A percentile compares a stretch with the other conserved stretches of the same genome.
These are phyloP conservation scores for Medicago lupulina DNA, from an alignment of 306 rosid genomes.

Conservation along the genomic window DNA sequence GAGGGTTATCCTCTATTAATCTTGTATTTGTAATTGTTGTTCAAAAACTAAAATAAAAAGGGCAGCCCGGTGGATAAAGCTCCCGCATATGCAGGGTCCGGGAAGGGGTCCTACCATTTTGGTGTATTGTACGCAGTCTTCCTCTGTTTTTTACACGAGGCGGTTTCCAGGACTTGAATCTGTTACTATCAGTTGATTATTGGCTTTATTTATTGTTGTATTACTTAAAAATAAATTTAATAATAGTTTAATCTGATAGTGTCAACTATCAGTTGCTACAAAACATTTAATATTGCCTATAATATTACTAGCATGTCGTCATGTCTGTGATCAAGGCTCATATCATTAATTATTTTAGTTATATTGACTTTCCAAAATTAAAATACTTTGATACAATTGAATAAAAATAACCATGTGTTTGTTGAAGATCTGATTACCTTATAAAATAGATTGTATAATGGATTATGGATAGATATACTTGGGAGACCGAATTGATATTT, in stretches of 20 bases:
- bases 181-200: not conserved
- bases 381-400: not conserved
- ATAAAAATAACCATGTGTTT: not conserved
- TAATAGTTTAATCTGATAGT: slow-evolving; percentile 5
- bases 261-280: slow-evolving; percentile 5
- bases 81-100: too few relatives aligned
- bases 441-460: not conserved
- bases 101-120: too few relatives aligned
- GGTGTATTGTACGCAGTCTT: too few relatives aligned
- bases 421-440: not conserved
- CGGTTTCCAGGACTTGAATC: too few relatives aligned
- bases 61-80: too few relatives aligned
- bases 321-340: not conserved
- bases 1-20: not conserved
- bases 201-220: slow-evolving; percentile 9
- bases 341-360: not conserved
- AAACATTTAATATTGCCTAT: not conserved
- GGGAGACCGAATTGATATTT: not conserved
- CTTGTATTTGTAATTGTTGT: not conserved
- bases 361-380: not conserved
- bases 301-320: not conserved
- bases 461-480: slow-evolving; percentile 1
- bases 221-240: not conserved
- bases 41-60: not conserved
- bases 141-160: too few relatives aligned